Percentiles rank a stretch among this genome's conserved stretches.
Evolutionary conservation across 148 eudicot species (phyloP).

Genomic region (Arbutus unedo): DNA sequence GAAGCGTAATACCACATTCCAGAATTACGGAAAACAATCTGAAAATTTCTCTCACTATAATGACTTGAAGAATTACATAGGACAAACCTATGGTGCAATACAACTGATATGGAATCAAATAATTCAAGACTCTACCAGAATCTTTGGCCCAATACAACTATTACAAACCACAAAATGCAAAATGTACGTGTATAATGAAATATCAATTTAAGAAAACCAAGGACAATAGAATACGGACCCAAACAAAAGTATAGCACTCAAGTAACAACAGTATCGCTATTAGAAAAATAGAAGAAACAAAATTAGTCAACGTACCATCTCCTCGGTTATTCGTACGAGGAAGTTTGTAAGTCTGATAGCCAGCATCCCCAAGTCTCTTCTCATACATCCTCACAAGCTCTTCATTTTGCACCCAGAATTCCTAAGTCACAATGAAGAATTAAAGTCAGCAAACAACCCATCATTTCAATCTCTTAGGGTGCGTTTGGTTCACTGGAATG

Average conservation of each 20-base stretch:
- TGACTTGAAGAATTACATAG: neutral
- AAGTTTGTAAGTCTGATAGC: constrained; percentile 43
- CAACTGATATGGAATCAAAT: neutral
- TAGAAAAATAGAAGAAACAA: neutral
- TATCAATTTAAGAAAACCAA: neutral
- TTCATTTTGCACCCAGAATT: constrained; percentile 47
- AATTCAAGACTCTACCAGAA: neutral
- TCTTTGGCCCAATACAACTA: neutral
- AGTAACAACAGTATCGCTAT: neutral
- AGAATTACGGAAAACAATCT: neutral
- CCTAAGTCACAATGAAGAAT: constrained; percentile 18
- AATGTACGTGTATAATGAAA: neutral
- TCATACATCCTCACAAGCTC: constrained; percentile 43
- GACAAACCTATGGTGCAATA: neutral
- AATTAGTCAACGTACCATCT: constrained; percentile 35
- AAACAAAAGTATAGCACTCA: neutral
- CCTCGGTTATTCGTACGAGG: constrained; percentile 53
- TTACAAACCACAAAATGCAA: neutral
- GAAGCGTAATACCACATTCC: neutral
- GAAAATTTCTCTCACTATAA: neutral
- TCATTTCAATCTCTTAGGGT: neutral
- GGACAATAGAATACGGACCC: neutral
- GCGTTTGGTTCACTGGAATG: too few relatives aligned
- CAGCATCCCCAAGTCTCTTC: constrained; percentile 39
- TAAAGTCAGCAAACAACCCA: neutral